Base-by-base conservation (phyloP, 768 basidiomycete species). In the Lentinula raphanica region DNA sequence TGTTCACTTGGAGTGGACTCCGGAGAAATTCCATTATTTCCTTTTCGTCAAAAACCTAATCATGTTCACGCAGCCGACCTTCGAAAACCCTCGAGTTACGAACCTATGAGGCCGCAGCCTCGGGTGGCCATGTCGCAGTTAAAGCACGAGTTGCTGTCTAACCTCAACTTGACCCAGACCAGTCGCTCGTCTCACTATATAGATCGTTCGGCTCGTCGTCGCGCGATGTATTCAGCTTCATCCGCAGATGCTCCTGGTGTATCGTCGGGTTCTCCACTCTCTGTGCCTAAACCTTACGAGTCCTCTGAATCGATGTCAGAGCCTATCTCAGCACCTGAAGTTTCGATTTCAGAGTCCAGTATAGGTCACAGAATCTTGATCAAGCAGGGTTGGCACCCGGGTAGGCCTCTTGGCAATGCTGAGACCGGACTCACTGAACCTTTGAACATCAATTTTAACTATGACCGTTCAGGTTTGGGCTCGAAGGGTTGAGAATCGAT, bases 381-480 rank as follows among this genome's bases (percentile, higher is more conserved):
- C 68, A 87, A 85, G 66, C 88, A 88, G 68, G 90, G 90, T 1
- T 92, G 90, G 91, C 72, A 76, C 17, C 89, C 87, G 8, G 90
- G 89, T 1, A 76, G 77, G 23, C 73, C 79, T 3, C 76, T 88
- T 17, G 84, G 84, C 2, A 60, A 65, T 13, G 54, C 67, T 6
- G 60, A 62, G 17, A 67, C 65, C 11, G 67, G 68, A 15, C 68
- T 85, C 15, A 70, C 83, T n/a, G 83, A 82, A 27, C 88, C 88
- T 1, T 68, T 89, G 5, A 32, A 48, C 5, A 13, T 49, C n/a
- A 49, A 39, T 12, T n/a, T 15, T 12, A 35, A 25, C n/a, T 25
- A 17, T 38, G 69, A 77, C 56, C 72, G 86, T 46, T 78, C 80
- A 12, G 87, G 87, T 1, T 71, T 90, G 42, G 88, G 88, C 2